Conservation (phyloP, 2,329 filamentous ascomycete species). For the Nothophaeocryptopus gaeumannii region DNA sequence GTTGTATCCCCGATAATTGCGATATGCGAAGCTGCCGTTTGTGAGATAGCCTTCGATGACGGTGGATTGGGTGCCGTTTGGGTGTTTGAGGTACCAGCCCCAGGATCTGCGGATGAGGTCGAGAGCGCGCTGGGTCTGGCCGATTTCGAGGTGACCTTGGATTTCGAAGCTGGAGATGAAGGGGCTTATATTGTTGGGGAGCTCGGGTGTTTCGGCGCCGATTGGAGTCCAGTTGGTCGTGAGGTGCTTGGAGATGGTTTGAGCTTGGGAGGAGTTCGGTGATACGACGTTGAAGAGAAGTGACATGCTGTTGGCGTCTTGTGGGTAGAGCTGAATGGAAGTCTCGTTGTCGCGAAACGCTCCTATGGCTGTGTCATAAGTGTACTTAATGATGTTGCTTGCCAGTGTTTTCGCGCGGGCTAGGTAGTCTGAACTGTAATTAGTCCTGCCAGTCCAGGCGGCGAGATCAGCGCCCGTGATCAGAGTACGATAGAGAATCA, state of each 20-base stretch:
- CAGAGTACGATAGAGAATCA: slow-evolving; percentile 52
- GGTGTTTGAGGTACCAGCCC: slow-evolving; percentile 42
- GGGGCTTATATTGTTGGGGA: slow-evolving; percentile 40
- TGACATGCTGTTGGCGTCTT: slow-evolving; percentile 52
- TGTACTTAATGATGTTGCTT: slow-evolving; percentile 27
- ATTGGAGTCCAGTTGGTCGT: slow-evolving; percentile 43
- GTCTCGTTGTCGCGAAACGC: slow-evolving; percentile 42
- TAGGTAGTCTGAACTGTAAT: slow-evolving; percentile 37
- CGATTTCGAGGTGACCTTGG: slow-evolving; percentile 43
- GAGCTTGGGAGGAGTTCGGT: slow-evolving; percentile 30
- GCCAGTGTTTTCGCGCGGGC: slow-evolving; percentile 38
- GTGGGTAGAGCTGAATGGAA: slow-evolving; percentile 43
- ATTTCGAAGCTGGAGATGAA: slow-evolving; percentile 46
- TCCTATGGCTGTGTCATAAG: slow-evolving; percentile 33
- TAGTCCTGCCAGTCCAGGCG: slow-evolving; percentile 43
- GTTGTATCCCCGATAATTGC: slow-evolving; percentile 27
- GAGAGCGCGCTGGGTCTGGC: slow-evolving; percentile 38
- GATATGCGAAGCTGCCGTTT: slow-evolving; percentile 54
- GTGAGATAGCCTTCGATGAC: slow-evolving; percentile 44
- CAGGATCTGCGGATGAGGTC: slow-evolving; percentile 43
- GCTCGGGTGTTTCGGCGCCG: slow-evolving; percentile 47
- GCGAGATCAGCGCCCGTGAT: slow-evolving; percentile 42
- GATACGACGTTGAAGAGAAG: slow-evolving; percentile 40
- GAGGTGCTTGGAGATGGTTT: slow-evolving; percentile 40
- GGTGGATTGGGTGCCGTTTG: slow-evolving; percentile 44